These are phyloP conservation scores for Ligustrum vulgare DNA, from an alignment of 257 asterid species.

Conservation along the genomic window DNA sequence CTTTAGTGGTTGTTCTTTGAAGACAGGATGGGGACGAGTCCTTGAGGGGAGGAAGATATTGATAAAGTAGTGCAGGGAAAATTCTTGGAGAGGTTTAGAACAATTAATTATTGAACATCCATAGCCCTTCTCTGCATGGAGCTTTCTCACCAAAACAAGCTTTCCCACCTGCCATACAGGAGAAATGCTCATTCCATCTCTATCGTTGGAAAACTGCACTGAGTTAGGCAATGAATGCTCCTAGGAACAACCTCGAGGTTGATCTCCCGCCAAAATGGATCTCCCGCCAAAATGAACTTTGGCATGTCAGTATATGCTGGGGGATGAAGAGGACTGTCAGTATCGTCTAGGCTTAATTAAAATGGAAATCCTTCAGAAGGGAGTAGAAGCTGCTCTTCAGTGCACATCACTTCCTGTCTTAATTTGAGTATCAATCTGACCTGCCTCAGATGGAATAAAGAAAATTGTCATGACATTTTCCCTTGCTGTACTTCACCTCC, in stretches of 20 bases:
- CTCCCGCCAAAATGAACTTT: neutral
- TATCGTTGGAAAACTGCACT: neutral
- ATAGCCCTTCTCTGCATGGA: neutral
- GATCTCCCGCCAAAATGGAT: neutral
- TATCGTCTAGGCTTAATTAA: neutral
- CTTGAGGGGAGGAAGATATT: neutral
- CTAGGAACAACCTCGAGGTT: neutral
- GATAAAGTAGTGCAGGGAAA: neutral
- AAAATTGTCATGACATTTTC: neutral
- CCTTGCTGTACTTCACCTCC: neutral
- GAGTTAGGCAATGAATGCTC: neutral
- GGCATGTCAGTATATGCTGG: neutral
- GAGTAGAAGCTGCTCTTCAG: neutral
- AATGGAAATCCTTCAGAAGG: neutral
- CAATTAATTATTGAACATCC: neutral
- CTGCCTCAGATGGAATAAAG: neutral
- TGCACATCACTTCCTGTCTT: neutral
- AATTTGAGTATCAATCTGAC: neutral
- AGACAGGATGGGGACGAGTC: neutral
- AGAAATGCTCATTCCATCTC: neutral
- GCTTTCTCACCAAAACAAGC: neutral
- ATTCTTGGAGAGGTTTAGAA: neutral
- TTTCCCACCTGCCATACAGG: neutral
- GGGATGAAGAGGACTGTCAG: neutral
- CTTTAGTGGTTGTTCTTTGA: neutral